Base-by-base conservation (phyloP, 1,284 basidiomycete species). In the Kalmanozyma brasiliensis region DNA sequence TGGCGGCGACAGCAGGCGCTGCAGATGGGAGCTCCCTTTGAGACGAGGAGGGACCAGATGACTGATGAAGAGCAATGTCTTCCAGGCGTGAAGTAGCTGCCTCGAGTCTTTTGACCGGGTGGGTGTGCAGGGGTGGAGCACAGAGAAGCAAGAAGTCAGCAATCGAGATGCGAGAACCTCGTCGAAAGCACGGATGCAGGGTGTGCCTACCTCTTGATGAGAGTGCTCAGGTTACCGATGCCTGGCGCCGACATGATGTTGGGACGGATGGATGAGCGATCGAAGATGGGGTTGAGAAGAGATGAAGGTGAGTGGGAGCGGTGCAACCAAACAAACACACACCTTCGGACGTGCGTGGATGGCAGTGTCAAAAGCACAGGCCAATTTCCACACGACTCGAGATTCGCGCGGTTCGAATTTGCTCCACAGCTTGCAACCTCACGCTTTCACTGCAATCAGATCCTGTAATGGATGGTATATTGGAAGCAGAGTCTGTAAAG, bases 61-160 rank as follows among this genome's bases (percentile, higher is more conserved):
- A 41, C 53, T 71, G 48, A 38, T 85, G 85, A 59, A 86, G 83
- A 49, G 90, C 91, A 61, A 97, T 86, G 81, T 98, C 95, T 84
- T 98, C 95, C 24, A 98, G 88, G 49, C 95, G 89, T 47, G 92
- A 93, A 8, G 94, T 94, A 3, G 93, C 93, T 41, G 96, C 95
- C 86, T 95, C 91, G 23, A 81, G 73, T 35, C 78, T 80, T n/a
- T n/a, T n/a, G n/a, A n/a, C n/a, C n/a, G n/a, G n/a, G n/a, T n/a
- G n/a, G 46, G 33, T 20, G 29, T 29, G 26, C 26, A 11, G 26
- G 26, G 30, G n/a, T 33, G 2, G 5, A 36, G 24, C 23, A 41
- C 29, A 23, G 14, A 4, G 34, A 20, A 36, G n/a, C 10, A 26
- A 29, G 35, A 24, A 32, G 57, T 49, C 23, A 52, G 40, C 20